Evolutionary conservation across 179 eudicot species (phyloP).

Genomic region (Corrigiola litoralis): DNA sequence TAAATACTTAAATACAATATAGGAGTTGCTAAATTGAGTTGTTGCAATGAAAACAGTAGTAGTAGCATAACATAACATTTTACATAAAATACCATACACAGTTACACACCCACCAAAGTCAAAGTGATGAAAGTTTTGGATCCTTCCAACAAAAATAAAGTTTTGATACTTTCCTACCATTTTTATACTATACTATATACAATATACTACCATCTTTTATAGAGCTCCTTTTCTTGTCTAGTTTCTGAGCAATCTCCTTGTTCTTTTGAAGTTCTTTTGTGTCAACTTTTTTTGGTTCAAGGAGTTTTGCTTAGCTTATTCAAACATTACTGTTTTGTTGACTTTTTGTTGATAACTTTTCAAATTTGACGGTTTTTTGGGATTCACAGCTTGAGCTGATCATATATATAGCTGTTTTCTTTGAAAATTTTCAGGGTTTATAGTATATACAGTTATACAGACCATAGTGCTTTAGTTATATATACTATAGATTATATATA

Average conservation of each 20-base stretch:
- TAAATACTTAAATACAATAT: no score
- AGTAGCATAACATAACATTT: background rate
- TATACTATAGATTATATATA: background rate
- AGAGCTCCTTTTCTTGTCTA: background rate
- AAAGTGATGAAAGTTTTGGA: constrained; percentile 36
- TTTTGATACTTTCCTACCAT: no score
- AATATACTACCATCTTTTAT: background rate
- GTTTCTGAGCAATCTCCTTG: constrained; percentile 13
- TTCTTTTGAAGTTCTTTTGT: constrained; percentile 7
- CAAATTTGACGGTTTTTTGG: constrained; percentile 18
- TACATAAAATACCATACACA: background rate
- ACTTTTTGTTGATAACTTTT: constrained; percentile 21
- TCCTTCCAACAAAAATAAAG: constrained; percentile 18
- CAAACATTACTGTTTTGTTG: constrained; percentile 27
- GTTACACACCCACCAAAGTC: constrained; percentile 22
- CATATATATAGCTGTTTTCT: background rate
- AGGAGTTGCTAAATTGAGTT: no score
- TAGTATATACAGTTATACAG: no score
- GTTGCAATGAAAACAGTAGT: no score
- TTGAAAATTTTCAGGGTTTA: constrained; percentile 11
- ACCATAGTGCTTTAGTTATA: constrained; percentile 24
- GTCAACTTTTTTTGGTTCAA: background rate
- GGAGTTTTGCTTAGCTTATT: constrained; percentile 15
- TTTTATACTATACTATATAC: background rate
- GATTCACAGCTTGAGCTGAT: constrained; percentile 15